A percentile compares a stretch with the other conserved stretches of the same genome.
Conservation (phyloP, 257 asterid species). For the Plantago major region DNA sequence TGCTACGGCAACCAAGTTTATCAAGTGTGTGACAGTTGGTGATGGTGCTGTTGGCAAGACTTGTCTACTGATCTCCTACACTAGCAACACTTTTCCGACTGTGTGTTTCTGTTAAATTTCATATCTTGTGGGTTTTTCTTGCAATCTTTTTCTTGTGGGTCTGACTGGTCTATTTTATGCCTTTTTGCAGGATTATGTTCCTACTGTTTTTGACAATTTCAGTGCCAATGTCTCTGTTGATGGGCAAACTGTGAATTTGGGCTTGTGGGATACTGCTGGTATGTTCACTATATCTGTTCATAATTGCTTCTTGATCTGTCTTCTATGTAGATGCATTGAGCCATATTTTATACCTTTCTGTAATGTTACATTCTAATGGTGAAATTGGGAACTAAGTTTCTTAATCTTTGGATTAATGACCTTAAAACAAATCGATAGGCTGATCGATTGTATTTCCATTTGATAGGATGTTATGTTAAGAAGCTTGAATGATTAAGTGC, state of each 20-base stretch:
- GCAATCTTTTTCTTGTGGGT: constrained; percentile 6
- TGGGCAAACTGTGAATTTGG: constrained; percentile 54
- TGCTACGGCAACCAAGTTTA: constrained; percentile 40
- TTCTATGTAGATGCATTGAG: constrained; percentile 6
- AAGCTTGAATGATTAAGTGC: background rate
- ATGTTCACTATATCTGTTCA: constrained; percentile 10
- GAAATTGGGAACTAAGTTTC: background rate
- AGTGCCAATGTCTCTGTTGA: constrained; percentile 51
- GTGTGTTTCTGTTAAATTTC: constrained; percentile 16
- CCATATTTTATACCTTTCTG: constrained; percentile 6
- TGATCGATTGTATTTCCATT: no score
- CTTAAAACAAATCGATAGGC: no score
- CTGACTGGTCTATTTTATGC: constrained; percentile 1
- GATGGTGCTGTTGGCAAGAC: constrained; percentile 62
- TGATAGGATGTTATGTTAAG: background rate
- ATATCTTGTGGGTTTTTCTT: background rate
- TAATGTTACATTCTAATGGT: background rate
- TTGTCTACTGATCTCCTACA: constrained; percentile 48
- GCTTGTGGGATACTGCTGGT: constrained; percentile 64
- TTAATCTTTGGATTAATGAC: background rate
- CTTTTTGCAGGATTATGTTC: constrained; percentile 45
- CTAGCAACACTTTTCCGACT: constrained; percentile 54
- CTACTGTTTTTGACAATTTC: constrained; percentile 50
- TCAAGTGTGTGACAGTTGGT: constrained; percentile 54
- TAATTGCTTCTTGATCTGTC: background rate